A percentile compares a stretch with the other conserved stretches of the same genome.
Evolutionary conservation across 2,329 filamentous ascomycete genomes (phyloP).

Genomic region (Alternaria brassicae): DNA sequence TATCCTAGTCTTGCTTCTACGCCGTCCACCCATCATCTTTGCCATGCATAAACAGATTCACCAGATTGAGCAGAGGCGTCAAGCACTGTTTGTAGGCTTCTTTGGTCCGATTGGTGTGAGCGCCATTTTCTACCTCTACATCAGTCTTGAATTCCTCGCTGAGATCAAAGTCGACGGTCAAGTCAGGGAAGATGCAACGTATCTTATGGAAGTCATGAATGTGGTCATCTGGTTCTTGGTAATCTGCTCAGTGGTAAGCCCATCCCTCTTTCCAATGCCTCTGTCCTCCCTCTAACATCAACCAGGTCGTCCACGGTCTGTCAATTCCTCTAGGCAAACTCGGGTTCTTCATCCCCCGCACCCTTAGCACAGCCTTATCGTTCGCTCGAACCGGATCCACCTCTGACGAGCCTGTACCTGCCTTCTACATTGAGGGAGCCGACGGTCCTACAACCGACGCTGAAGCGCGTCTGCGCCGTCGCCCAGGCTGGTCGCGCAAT

Average conservation of each 20-base stretch:
- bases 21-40: constrained; percentile 79
- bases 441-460: constrained; percentile 25
- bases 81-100: constrained; percentile 88
- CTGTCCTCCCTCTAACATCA: constrained; percentile 2
- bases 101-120: constrained; percentile 93
- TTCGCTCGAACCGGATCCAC: constrained; percentile 17
- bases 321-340: constrained; percentile 79
- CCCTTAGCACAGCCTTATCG: constrained; percentile 61
- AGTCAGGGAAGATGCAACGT: constrained; percentile 69
- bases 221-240: constrained; percentile 87
- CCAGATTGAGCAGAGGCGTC: constrained; percentile 76
- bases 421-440: constrained; percentile 42
- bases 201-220: constrained; percentile 70
- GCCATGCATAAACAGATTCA: constrained; percentile 76
- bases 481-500: constrained; percentile 30
- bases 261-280: not conserved
- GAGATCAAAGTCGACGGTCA: constrained; percentile 65
- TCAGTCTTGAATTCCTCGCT: constrained; percentile 76
- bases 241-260: constrained; percentile 79
- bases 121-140: constrained; percentile 87
- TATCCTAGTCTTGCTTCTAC: constrained; percentile 76
- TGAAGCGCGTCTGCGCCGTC: constrained; percentile 34
- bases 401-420: constrained; percentile 31
- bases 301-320: constrained; percentile 77
- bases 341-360: constrained; percentile 67